Conservation (phyloP, 2,329 filamentous ascomycete genomes). For the Fusarium foetens region DNA sequence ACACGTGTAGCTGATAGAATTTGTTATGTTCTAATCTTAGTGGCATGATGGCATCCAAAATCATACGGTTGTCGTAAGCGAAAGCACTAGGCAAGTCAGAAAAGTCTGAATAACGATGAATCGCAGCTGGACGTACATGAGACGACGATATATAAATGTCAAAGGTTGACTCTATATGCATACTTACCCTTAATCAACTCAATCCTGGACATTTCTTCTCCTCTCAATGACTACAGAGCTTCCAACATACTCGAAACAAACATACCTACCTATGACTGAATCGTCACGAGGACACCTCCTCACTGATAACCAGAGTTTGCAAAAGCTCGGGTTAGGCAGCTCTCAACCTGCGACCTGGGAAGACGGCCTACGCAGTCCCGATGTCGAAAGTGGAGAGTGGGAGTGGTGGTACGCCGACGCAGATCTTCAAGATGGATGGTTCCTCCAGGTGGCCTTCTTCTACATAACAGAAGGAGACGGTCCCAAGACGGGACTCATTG, state of each 20-base stretch:
- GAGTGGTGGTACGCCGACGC: background rate
- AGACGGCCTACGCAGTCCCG: background rate
- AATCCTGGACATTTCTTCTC: background rate
- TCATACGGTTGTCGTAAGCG: background rate
- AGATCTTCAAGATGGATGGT: background rate
- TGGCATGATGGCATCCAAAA: background rate
- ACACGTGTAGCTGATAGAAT: background rate
- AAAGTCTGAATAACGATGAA: background rate
- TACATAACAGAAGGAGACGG: background rate
- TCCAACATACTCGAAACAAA: background rate
- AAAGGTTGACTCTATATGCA: accelerated
- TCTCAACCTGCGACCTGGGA: background rate
- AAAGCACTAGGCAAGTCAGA: background rate
- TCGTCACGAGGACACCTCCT: background rate
- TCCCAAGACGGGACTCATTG: background rate
- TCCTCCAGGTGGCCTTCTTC: background rate
- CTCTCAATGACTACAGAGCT: background rate
- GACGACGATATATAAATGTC: background rate
- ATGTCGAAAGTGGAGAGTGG: background rate
- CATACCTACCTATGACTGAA: background rate
- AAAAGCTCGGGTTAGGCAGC: background rate
- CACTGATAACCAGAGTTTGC: background rate
- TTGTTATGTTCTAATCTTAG: background rate
- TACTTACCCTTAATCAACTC: background rate
- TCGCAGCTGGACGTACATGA: background rate